Percentiles rank a stretch among this genome's conserved stretches.
Conservation (phyloP, 768 basidiomycete genomes). For the Mycena indigotica region DNA sequence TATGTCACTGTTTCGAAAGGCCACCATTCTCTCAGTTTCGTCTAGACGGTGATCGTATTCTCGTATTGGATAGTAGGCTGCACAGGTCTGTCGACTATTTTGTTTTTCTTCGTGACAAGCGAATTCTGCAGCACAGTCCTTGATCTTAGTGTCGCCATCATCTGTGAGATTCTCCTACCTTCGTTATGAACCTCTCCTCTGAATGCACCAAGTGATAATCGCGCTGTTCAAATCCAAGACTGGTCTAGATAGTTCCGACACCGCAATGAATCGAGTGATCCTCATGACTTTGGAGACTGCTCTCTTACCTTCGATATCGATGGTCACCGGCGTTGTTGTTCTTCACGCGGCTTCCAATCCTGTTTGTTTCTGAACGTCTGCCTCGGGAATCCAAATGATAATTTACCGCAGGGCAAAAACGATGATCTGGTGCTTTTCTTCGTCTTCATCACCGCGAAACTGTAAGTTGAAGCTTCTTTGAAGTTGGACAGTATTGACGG, state of each 20-base stretch:
- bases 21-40: not conserved
- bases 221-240: constrained; percentile 28
- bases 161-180: not conserved
- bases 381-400: not conserved
- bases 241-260: constrained; percentile 36
- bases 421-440: constrained; percentile 51
- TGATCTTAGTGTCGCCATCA: constrained; percentile 34
- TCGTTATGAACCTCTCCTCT: not conserved
- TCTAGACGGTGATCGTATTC: constrained; percentile 44
- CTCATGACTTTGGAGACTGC: constrained; percentile 36
- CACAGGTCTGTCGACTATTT: constrained; percentile 31
- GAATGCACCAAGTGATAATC: constrained; percentile 10
- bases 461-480: constrained; percentile 33
- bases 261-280: constrained; percentile 35
- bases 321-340: constrained; percentile 33
- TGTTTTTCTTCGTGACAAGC: not conserved
- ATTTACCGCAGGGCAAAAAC: constrained; percentile 27
- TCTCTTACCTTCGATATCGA: constrained; percentile 35
- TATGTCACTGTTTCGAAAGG: constrained; percentile 8
- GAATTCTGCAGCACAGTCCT: constrained; percentile 33
- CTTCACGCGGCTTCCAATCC: constrained; percentile 26
- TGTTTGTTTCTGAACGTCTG: constrained; percentile 28
- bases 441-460: constrained; percentile 51
- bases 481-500: constrained; percentile 31
- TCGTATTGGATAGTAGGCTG: constrained; percentile 50